phyloP scores from a whole-genome alignment of 441 rosid species.

The Adansonia rubrostipa region DNA sequence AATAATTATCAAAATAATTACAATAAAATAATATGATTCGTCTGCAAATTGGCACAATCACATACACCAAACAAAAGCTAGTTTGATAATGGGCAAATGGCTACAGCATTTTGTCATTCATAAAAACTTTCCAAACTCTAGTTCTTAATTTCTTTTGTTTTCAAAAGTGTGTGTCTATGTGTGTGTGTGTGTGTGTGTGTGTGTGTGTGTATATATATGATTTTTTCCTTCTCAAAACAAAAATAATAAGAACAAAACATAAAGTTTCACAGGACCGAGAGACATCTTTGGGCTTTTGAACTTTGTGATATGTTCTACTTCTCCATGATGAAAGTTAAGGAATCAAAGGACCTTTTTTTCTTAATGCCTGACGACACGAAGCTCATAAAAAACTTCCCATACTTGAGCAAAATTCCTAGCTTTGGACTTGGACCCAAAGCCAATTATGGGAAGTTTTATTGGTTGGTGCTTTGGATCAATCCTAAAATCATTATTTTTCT shows the following conservation, averaged over 20 bases:
- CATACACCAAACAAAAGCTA: neutral
- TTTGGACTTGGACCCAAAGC: neutral
- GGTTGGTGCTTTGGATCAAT: constrained; percentile 38
- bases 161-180: neutral
- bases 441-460: constrained; percentile 31
- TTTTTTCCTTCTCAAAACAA: no score
- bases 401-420: neutral
- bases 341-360: neutral
- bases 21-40: neutral
- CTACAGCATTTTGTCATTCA: neutral
- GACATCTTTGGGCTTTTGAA: neutral
- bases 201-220: no score
- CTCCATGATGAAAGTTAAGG: constrained; percentile 6
- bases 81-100: neutral
- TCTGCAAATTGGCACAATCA: neutral
- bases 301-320: neutral
- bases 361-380: neutral
- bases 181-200: no score
- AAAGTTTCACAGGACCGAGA: neutral
- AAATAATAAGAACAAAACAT: no score
- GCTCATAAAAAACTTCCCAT: neutral
- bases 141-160: neutral
- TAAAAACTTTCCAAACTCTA: neutral
- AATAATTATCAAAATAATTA: neutral
- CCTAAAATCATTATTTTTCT: constrained; percentile 26